These are phyloP conservation scores for Linnemannia zychae DNA, from an alignment of 192 early-diverging fungal genomes.

Conservation along the genomic window DNA sequence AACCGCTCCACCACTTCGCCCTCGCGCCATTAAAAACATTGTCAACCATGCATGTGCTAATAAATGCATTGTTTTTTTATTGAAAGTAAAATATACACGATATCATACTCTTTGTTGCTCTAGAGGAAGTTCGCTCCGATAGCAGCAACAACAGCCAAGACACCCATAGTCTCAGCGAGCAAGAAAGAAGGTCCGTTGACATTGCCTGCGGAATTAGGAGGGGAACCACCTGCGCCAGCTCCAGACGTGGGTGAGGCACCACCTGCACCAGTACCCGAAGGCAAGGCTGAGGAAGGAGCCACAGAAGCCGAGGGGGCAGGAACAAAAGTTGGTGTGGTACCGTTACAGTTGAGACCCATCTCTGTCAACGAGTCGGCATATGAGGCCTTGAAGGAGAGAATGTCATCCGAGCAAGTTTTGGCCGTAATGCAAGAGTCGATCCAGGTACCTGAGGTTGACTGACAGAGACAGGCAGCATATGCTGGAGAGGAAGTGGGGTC, in stretches of 20 bases:
- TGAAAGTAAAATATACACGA: background rate
- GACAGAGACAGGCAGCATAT: conserved; percentile 40
- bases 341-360: conserved; percentile 24
- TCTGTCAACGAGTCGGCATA: conserved; percentile 1
- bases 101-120: background rate
- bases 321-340: conserved; percentile 29
- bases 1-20: conserved; percentile 2
- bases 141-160: conserved; percentile 8
- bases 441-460: conserved; percentile 32
- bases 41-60: background rate
- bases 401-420: conserved; percentile 18
- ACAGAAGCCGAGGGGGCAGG: conserved; percentile 7
- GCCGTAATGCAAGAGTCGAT: conserved; percentile 18
- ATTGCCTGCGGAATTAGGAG: background rate
- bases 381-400: conserved; percentile 14
- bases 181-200: conserved; percentile 8
- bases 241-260: background rate
- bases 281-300: background rate
- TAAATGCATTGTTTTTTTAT: background rate
- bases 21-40: background rate
- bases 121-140: conserved; percentile 25
- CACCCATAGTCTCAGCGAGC: conserved; percentile 18
- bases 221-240: background rate
- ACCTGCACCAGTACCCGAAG: background rate
- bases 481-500: conserved; percentile 1